Percentiles rank a stretch among this genome's conserved stretches.
phyloP scores from a whole-genome alignment of 257 asterid genomes.

The Dorcoceras hygrometricum region DNA sequence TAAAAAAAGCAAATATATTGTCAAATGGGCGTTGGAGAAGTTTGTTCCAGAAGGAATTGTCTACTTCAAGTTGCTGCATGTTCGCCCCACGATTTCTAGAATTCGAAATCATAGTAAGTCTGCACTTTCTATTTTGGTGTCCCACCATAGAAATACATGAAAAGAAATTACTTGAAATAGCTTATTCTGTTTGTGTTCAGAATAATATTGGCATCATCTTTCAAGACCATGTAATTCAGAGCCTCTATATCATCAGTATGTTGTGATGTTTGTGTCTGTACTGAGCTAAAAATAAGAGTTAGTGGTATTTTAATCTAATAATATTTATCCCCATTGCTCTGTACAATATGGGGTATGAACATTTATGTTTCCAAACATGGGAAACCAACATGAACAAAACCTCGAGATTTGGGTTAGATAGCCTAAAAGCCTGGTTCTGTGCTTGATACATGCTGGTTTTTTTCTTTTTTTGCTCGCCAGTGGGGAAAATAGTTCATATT shows the following conservation, averaged over 20 bases:
- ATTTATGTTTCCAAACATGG: not conserved
- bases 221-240: not conserved
- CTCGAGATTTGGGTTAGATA: not conserved
- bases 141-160: not conserved
- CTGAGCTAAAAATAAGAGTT: not conserved
- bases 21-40: conserved; percentile 90
- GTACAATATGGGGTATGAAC: not conserved
- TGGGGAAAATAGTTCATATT: conserved; percentile 72
- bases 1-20: conserved; percentile 47
- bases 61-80: conserved; percentile 60
- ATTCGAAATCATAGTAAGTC: conserved; percentile 90
- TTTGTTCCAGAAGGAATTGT: conserved; percentile 67
- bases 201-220: not conserved
- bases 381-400: not conserved
- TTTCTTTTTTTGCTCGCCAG: conserved; percentile 31
- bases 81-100: conserved; percentile 50
- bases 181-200: not conserved
- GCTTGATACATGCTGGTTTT: not conserved
- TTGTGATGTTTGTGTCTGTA: not conserved
- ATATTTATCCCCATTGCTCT: not conserved
- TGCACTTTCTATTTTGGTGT: not conserved
- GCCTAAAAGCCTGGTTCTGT: not conserved
- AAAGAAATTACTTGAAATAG: conserved; percentile 1
- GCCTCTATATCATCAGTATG: not conserved
- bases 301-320: too few species aligned